Conservation (phyloP, 192 early-diverging fungal species). For the Oehlia diaphana region DNA sequence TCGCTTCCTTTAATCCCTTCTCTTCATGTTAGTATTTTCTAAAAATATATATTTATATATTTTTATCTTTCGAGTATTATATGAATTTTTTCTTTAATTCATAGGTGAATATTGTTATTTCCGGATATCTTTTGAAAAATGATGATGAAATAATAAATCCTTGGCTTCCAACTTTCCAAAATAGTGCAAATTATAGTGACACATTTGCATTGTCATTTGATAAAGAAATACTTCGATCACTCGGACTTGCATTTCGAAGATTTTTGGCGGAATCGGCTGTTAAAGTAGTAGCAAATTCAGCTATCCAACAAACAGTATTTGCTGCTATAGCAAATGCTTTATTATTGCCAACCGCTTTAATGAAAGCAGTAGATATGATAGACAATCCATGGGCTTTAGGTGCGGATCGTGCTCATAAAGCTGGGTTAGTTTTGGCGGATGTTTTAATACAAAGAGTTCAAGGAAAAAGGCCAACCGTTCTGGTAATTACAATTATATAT, state of each 20-base stretch:
- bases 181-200: slow-evolving; percentile 36
- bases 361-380: slow-evolving; percentile 58
- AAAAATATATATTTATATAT: background rate
- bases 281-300: slow-evolving; percentile 48
- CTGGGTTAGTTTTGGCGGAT: slow-evolving; percentile 59
- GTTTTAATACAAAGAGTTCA: slow-evolving; percentile 54
- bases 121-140: slow-evolving; percentile 55
- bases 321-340: slow-evolving; percentile 52
- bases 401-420: slow-evolving; percentile 53
- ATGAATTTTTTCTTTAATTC: background rate
- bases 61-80: background rate
- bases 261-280: slow-evolving; percentile 55
- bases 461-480: slow-evolving; percentile 52
- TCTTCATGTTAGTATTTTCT: slow-evolving; percentile 42
- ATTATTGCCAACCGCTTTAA: slow-evolving; percentile 47
- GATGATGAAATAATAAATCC: slow-evolving; percentile 39
- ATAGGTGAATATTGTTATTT: slow-evolving; percentile 55
- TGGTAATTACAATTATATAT: slow-evolving; percentile 35
- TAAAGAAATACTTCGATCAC: slow-evolving; percentile 39
- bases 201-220: slow-evolving; percentile 56
- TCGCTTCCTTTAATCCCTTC: slow-evolving; percentile 56
- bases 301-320: slow-evolving; percentile 52
- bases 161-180: slow-evolving; percentile 45
- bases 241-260: slow-evolving; percentile 50
- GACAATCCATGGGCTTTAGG: slow-evolving; percentile 61